Evolutionary conservation across 306 rosid species (phyloP).

Genomic region (Urtica urens): DNA sequence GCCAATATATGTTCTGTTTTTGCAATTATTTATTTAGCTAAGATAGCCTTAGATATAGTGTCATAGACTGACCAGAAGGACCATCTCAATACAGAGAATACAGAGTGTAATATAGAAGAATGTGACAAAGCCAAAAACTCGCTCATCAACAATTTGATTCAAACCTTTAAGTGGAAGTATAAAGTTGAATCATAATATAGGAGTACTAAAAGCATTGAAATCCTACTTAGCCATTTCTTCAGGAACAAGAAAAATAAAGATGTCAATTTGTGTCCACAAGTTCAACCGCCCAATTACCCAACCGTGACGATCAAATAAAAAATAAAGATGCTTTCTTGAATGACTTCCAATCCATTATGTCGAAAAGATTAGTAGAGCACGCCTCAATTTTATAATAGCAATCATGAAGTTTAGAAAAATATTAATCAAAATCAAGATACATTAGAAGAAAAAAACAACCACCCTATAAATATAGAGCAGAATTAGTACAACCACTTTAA

Average conservation of each 20-base stretch:
- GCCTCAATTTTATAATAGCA: constrained; percentile 9
- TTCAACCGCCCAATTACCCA: constrained; percentile 11
- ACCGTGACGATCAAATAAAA: neutral
- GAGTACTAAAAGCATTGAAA: neutral
- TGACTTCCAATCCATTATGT: neutral
- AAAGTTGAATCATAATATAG: constrained; percentile 1
- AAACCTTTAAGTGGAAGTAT: too few species aligned
- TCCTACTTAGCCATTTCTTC: neutral
- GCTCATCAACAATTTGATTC: too few species aligned
- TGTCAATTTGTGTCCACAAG: constrained; percentile 7
- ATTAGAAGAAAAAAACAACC: neutral
- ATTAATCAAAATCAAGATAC: neutral
- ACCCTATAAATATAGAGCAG: neutral
- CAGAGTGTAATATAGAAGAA: neutral
- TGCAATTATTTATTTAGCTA: neutral
- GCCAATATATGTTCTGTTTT: neutral
- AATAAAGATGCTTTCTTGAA: constrained; percentile 8
- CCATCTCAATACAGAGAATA: neutral
- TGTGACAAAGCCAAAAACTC: neutral
- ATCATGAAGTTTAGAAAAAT: neutral
- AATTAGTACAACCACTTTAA: neutral
- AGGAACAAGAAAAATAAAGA: neutral
- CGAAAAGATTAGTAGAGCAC: neutral
- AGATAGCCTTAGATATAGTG: too few species aligned
- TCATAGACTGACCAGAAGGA: neutral